Base-by-base conservation (phyloP, 305 asterid genomes). In the Fraxinus floribunda region DNA sequence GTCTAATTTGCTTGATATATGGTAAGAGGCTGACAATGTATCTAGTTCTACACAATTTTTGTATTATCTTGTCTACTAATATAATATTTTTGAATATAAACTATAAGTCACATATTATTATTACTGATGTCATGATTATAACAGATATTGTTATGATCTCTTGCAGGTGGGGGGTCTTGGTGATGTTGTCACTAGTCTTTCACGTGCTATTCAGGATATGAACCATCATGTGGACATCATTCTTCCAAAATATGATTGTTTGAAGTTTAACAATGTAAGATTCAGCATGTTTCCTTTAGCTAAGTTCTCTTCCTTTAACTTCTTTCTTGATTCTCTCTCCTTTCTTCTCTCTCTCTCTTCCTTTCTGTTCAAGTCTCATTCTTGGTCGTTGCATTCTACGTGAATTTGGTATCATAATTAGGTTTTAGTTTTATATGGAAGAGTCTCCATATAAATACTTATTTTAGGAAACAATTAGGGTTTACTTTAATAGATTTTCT, bases 151-250 rank as follows among this genome's bases (percentile, higher is more conserved):
- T 64, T 32, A 75, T 84, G 79, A 57, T 84, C 81, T 83, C 87
- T 83, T 86, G 89, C 96, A 97, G 99, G 98, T 97, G 82, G 99
- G 99, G 78, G 99, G 98, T 79, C 98, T 97, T 80, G 98, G 98
- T 84, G 98, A 95, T 88, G 98, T 97, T 83, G 99, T 97, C 81
- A 97, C 99, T 74, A 92, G 99, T 88, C 98, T 97, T 90, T 94
- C 99, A 73, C 95, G 98, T 84, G 98, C 99, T 44, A 94, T 97
- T 82, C 98, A 92, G 93, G 99, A 97, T 86, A 87, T 93, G 90
- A 93, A 92, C 88, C 98, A 97, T 84, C 93, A 82, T 78, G 97
- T 97, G 86, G 97, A 94, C 74, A 89, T 97, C 78, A 85, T 97
- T 85, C 95, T 97, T 79, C 99, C 99, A 35, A 97, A 97, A 87